Conservation (phyloP, 768 basidiomycete genomes). For the Rhizopogon rudus region DNA sequence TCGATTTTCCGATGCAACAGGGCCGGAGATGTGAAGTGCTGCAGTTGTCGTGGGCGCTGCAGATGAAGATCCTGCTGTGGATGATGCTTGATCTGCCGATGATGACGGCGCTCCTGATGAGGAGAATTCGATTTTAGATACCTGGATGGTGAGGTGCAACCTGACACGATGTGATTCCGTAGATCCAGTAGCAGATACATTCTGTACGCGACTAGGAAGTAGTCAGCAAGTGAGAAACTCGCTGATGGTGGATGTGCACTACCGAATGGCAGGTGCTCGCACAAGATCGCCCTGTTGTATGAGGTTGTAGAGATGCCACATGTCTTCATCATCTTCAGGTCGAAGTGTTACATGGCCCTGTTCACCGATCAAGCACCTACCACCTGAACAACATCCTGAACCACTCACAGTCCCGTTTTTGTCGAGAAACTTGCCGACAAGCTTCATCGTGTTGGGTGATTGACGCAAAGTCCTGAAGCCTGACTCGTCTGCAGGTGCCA, state of each 20-base stretch:
- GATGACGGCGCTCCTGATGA: constrained; percentile 54
- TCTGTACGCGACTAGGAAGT: constrained; percentile 71
- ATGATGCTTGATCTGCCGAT: constrained; percentile 35
- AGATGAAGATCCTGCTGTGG: constrained; percentile 20
- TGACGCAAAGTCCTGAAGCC: not conserved
- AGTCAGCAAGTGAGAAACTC: constrained; percentile 5
- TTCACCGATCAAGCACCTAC: constrained; percentile 14
- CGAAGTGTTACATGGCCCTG: constrained; percentile 93
- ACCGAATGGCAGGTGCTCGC: constrained; percentile 82
- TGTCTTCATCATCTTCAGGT: constrained; percentile 98
- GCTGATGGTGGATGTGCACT: constrained; percentile 12
- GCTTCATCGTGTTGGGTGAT: constrained; percentile 59
- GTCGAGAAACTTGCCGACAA: constrained; percentile 77
- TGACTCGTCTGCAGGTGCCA: not conserved
- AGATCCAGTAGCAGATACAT: constrained; percentile 87
- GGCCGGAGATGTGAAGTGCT: constrained; percentile 81
- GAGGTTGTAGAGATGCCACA: constrained; percentile 99
- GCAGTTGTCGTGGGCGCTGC: constrained; percentile 40
- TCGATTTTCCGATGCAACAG: constrained; percentile 79
- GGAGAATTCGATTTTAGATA: constrained; percentile 77
- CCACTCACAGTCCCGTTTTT: constrained; percentile 71
- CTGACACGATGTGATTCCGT: constrained; percentile 88
- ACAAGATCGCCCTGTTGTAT: constrained; percentile 87
- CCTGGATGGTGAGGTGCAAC: constrained; percentile 78
- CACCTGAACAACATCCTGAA: not conserved